Evolutionary conservation across 2,329 filamentous ascomycete genomes (phyloP).

Genomic region (Fusarium pseudocircinatum): DNA sequence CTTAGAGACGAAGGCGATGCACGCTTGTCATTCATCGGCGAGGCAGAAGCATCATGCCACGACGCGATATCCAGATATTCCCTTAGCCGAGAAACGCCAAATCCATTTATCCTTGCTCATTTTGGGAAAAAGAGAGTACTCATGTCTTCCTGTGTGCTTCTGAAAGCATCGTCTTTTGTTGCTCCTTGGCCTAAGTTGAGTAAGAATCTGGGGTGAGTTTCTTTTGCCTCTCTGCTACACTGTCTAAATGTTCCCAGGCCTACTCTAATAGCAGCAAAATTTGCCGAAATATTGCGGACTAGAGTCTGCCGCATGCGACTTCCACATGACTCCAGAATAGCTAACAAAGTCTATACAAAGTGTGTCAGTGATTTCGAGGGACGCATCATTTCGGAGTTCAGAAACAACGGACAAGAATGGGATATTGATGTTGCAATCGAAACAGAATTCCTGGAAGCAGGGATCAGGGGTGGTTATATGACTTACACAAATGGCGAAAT

Average conservation of each 20-base stretch:
- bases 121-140: neutral
- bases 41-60: neutral
- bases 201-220: neutral
- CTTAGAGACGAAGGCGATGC: neutral
- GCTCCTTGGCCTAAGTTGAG: fast-evolving
- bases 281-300: neutral
- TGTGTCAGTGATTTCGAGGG: neutral
- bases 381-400: neutral
- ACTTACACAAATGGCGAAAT: neutral
- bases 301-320: neutral
- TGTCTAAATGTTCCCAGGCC: neutral
- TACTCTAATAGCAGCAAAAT: fast-evolving
- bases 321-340: neutral
- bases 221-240: too few species aligned
- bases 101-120: neutral
- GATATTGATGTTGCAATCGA: neutral
- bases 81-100: fast-evolving
- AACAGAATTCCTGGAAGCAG: fast-evolving
- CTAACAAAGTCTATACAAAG: neutral
- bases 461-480: neutral
- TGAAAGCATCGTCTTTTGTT: fast-evolving
- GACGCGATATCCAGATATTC: fast-evolving
- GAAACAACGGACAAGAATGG: neutral
- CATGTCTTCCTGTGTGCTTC: neutral
- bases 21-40: neutral